phyloP scores from a whole-genome alignment of 1,139 yeast genomes.

The Geotrichum bryndzae region DNA sequence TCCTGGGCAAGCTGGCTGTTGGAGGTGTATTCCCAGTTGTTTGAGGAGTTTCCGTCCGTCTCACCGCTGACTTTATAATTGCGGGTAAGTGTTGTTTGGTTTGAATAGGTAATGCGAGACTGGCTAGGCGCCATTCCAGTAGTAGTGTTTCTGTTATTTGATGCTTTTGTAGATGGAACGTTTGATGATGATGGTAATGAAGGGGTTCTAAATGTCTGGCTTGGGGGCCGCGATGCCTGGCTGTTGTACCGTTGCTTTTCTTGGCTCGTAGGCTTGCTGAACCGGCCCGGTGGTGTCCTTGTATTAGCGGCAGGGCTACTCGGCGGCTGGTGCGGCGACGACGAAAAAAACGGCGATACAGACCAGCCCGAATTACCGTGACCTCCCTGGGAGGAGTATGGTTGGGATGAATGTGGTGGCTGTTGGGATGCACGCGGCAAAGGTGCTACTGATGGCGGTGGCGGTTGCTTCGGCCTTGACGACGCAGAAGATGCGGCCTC shows the following conservation, averaged over 20 bases:
- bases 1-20: not conserved
- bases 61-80: not conserved
- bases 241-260: not conserved
- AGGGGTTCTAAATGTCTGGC: not conserved
- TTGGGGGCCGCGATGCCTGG: not conserved
- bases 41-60: not conserved
- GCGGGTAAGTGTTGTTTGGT: conserved; percentile 7
- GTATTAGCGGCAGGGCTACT: not conserved
- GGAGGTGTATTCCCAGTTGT: conserved; percentile 8
- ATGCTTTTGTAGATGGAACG: not conserved
- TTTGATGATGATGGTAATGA: not conserved
- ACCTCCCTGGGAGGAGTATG: not conserved
- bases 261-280: not conserved
- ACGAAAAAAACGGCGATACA: not conserved
- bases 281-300: not conserved
- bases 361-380: not conserved
- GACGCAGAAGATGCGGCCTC: not conserved
- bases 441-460: not conserved
- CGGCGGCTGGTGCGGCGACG: not conserved
- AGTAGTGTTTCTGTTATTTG: not conserved
- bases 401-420: not conserved
- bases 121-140: not conserved
- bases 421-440: not conserved
- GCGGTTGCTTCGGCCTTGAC: not conserved
- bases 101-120: not conserved